Evolutionary conservation across 2,329 filamentous ascomycete species (phyloP), one percentile per base, ranked within the genome.

Genomic region (Cordyceps fumosorosea): DNA sequence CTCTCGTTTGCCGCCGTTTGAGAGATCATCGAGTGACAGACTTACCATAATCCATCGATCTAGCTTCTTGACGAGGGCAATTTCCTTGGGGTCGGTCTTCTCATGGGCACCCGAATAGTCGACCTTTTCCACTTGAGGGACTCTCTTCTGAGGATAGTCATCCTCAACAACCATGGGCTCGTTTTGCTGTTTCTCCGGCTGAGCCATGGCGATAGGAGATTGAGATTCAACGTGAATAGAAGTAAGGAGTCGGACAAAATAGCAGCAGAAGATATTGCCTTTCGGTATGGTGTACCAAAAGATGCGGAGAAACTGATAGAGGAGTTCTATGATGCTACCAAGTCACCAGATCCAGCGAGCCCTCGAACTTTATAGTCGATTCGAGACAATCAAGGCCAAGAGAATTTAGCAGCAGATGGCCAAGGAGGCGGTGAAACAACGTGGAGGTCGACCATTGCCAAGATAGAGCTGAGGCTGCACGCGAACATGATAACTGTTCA

Each of bases 31-130:
- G 8, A 51, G 20, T 11, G 4, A 45, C 20, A 18, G 2, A 53
- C 67, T 57, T 54, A 71, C 69, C 70, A 77, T 75, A 42, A 77
- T 74, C 67, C 72, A 74, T 53, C 69, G 55, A 62, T 77, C 75
- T 4, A 77, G 67, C 64, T 76, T 76, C 60, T 69, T 70, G 24
- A 77, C 75, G 16, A 77, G 68, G 5, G 69, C 70, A 63, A 76
- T 77, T 61, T 77, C 75, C 26, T 65, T 71, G 1, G 74, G 74
- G 44, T 77, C 74, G 0, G 74, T 75, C 67, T 77, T 77, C 61
- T 71, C 71, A 37, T 71, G 67, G 5, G 75, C 74, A 20, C 75
- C 75, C 5, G 73, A 75, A 66, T 76, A 76, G 62, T 77, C 74
- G 44, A 65, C 58, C 37, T 66, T 67, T n/a, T 66, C 66, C 16